Conservation (phyloP, 768 basidiomycete species). For the Sarcodon sp. region DNA sequence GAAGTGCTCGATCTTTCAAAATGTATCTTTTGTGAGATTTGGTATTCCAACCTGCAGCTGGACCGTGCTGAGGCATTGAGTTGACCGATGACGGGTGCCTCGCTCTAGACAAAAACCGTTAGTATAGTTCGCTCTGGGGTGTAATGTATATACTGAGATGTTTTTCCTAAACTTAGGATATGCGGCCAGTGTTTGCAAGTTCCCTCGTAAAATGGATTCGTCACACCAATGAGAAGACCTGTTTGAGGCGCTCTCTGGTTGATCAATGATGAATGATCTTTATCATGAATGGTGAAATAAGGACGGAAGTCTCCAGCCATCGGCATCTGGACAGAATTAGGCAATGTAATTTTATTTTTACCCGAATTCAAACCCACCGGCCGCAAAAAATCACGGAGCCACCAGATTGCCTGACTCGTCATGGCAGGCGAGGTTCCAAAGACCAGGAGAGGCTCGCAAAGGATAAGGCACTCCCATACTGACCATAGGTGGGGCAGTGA, state of each 20-base stretch:
- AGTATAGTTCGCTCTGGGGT: neutral
- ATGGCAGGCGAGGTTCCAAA: slow-evolving; percentile 69
- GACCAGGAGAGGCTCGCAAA: slow-evolving; percentile 83
- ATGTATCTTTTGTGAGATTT: slow-evolving; percentile 74
- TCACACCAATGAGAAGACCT: slow-evolving; percentile 72
- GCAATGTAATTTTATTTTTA: neutral
- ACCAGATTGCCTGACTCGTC: slow-evolving; percentile 86
- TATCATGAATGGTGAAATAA: slow-evolving; percentile 94
- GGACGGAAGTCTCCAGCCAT: slow-evolving; percentile 79
- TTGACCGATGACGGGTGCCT: neutral
- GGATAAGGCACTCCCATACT: slow-evolving; percentile 86
- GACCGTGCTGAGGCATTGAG: slow-evolving; percentile 21
- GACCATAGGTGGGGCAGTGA: slow-evolving; percentile 63
- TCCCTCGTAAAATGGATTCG: slow-evolving; percentile 78
- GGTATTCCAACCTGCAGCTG: slow-evolving; percentile 63
- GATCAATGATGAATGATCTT: slow-evolving; percentile 63
- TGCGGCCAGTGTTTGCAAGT: slow-evolving; percentile 83
- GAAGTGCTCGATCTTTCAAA: slow-evolving; percentile 66
- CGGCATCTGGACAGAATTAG: slow-evolving; percentile 44
- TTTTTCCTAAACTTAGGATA: slow-evolving; percentile 53
- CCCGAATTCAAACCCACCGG: slow-evolving; percentile 58
- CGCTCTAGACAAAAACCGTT: neutral
- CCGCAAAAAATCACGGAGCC: slow-evolving; percentile 76
- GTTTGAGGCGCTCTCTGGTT: slow-evolving; percentile 72
- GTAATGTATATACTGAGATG: slow-evolving; percentile 23